Base-by-base conservation (phyloP, 2,329 filamentous ascomycete species). In the Pyricularia sp. region DNA sequence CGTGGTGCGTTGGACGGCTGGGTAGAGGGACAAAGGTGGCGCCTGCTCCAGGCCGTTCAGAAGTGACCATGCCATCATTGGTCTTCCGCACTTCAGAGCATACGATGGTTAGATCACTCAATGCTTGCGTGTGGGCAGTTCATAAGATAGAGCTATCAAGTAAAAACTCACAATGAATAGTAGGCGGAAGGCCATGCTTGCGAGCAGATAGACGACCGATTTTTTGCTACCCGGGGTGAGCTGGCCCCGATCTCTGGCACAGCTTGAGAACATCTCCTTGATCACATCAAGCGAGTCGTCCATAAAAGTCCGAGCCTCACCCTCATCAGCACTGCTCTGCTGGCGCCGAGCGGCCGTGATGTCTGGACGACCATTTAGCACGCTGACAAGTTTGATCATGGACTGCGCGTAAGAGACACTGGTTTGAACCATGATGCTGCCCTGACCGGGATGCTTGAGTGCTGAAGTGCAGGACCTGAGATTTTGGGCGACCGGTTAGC, bases 231-330 rank as follows among this genome's bases (percentile, higher is more conserved):
- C 91, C 0, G 93, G 92, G 70, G 86, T 14, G 87, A 83, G 30
- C 86, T 88, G 23, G 88, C 88, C 1, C 87, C 92, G 87, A 76
- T 97, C 93, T 4, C 91, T 93, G 42, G 97, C 81, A 72, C 94
- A 97, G 58, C 92, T 93, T 12, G 92, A 95, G 76, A 97, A 97
- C 26, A 94, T 93, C 76, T 93, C 92, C 71, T 96, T 91, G 70
- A 97, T 91, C 67, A 92, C 91, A 75, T 97, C 94, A 23, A 93
- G 93, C 30, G 90, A 88, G 77, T 97, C 94, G 12, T 94, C 92
- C 59, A 97, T 85, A 1, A 93, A 88, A 76, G 89, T 93, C 73
- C 91, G 87, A 73, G 89, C 87, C 68, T 90, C 88, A 30, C 90
- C 88, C 28, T 88, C 90, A 14, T 84, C 83, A 88, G 89, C 10